Conservation (phyloP, 116 monocot species). For the Phalaenopsis hybrid region DNA sequence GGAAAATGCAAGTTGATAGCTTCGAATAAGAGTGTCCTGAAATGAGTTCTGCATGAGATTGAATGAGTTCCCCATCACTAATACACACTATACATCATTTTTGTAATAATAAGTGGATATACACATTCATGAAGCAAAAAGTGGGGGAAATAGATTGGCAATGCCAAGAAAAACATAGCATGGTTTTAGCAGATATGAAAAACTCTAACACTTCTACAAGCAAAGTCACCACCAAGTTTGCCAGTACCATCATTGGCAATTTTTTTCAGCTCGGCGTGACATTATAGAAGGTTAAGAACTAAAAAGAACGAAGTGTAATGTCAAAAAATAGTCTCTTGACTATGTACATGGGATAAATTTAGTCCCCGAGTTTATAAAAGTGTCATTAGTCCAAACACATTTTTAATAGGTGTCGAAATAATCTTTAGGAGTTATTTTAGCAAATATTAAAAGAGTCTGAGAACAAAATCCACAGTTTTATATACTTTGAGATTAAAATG, state of each 20-base stretch:
- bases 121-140: not conserved
- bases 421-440: too few species aligned
- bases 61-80: not conserved
- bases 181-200: not conserved
- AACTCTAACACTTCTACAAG: not conserved
- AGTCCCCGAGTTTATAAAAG: too few species aligned
- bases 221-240: not conserved
- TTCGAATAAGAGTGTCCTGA: conserved; percentile 54
- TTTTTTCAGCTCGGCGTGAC: not conserved
- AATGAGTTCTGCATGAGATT: conserved; percentile 41
- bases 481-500: too few species aligned
- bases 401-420: too few species aligned
- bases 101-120: not conserved
- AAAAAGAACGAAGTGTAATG: too few species aligned
- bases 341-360: too few species aligned
- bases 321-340: too few species aligned
- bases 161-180: not conserved
- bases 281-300: not conserved
- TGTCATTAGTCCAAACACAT: too few species aligned
- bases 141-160: not conserved
- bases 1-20: conserved; percentile 93
- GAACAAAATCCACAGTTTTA: too few species aligned
- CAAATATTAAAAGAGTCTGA: too few species aligned
- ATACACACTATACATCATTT: not conserved
- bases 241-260: not conserved